phyloP scores from a whole-genome alignment of 73 alveolate genomes.

The Paramecium octaurelia region DNA sequence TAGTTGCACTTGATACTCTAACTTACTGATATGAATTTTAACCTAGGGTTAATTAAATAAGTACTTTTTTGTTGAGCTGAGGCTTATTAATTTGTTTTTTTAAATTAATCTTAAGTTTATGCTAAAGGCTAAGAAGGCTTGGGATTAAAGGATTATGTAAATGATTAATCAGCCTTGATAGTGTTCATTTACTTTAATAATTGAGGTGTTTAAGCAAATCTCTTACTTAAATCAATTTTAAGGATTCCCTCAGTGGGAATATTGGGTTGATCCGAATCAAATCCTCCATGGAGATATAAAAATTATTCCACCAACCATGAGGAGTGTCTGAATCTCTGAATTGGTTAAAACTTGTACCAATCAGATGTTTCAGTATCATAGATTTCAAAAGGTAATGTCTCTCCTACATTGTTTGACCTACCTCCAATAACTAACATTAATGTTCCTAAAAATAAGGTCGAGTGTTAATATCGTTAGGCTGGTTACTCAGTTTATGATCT shows the following conservation, averaged over 20 bases:
- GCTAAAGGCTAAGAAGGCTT: background rate
- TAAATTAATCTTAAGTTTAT: background rate
- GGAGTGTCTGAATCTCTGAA: slow-evolving; percentile 91
- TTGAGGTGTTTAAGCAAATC: slow-evolving; percentile 72
- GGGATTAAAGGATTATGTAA: background rate
- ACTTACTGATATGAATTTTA: background rate
- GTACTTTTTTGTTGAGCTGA: background rate
- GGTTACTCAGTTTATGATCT: slow-evolving; percentile 73
- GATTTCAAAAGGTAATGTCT: slow-evolving; percentile 90
- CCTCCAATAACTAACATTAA: slow-evolving; percentile 96
- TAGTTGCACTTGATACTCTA: slow-evolving; percentile 15
- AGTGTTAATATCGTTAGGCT: slow-evolving; percentile 81
- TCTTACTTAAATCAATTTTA: slow-evolving; percentile 72
- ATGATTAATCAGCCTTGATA: slow-evolving; percentile 52
- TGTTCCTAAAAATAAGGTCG: slow-evolving; percentile 88
- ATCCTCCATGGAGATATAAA: slow-evolving; percentile 91
- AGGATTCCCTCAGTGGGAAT: slow-evolving; percentile 85
- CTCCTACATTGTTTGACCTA: slow-evolving; percentile 84
- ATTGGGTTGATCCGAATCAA: slow-evolving; percentile 89
- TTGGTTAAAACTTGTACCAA: slow-evolving; percentile 84
- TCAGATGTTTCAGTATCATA: slow-evolving; percentile 98
- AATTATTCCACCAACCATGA: slow-evolving; percentile 68
- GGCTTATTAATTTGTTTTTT: background rate
- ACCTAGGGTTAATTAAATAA: background rate
- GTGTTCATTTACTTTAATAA: slow-evolving; percentile 65